phyloP scores from a whole-genome alignment of 1,139 yeast species.

The Magnusiomyces magnusii region DNA sequence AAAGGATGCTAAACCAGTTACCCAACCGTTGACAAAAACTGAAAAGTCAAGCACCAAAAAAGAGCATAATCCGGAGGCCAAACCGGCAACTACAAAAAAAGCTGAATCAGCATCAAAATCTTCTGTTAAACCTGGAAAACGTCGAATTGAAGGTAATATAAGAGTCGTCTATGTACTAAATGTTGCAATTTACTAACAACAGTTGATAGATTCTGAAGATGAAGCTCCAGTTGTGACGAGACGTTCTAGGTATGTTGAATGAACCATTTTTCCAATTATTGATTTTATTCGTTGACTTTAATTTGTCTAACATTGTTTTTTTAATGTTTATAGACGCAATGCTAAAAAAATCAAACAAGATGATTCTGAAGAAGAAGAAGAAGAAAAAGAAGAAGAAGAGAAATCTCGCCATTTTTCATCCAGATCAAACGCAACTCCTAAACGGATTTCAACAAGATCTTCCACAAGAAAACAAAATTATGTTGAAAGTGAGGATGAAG shows the following conservation, averaged over 20 bases:
- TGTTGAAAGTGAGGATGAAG: neutral
- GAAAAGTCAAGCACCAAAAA: neutral
- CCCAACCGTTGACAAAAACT: neutral
- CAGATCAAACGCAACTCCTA: neutral
- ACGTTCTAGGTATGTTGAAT: neutral
- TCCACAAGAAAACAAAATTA: neutral
- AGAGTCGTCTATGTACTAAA: neutral
- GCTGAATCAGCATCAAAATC: neutral
- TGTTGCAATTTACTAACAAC: neutral
- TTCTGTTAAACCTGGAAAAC: conserved; percentile 5
- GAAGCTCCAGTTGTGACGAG: conserved; percentile 4
- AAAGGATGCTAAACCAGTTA: neutral
- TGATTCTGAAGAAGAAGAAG: conserved; percentile 3
- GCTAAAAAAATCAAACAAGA: conserved; percentile 3
- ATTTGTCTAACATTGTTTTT: no score
- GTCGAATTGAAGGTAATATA: conserved; percentile 11
- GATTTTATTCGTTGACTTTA: no score
- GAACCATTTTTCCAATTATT: no score
- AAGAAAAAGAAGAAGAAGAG: no score
- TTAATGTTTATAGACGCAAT: neutral
- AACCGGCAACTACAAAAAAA: neutral
- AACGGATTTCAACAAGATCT: neutral
- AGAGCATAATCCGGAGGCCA: conserved; percentile 1
- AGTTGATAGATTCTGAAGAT: conserved; percentile 9
- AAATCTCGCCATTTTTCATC: neutral